Evolutionary conservation across 2,329 filamentous ascomycete species (phyloP).

Genomic region (Tolypocladium paradoxum): DNA sequence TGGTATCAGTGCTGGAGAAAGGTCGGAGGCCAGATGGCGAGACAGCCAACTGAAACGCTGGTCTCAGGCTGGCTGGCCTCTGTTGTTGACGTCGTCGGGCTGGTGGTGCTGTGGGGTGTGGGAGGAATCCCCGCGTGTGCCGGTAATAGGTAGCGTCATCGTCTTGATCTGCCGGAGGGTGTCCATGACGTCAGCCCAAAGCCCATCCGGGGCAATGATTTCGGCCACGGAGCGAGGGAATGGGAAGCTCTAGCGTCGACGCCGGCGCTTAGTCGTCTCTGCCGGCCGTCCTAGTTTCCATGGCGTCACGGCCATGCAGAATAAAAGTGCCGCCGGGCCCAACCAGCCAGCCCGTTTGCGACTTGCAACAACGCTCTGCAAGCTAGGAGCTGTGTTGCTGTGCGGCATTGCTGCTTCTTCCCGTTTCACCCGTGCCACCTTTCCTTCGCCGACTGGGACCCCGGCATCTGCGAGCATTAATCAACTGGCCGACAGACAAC

Average conservation of each 20-base stretch:
- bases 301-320: not conserved
- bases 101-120: too few relatives aligned
- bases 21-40: not conserved
- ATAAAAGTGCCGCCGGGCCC: constrained; percentile 1
- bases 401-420: not conserved
- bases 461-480: not conserved
- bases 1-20: not conserved
- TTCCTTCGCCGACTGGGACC: not conserved
- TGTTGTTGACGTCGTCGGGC: too few relatives aligned
- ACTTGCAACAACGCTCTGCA: not conserved
- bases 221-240: not conserved
- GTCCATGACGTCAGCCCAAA: constrained; percentile 13
- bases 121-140: not conserved
- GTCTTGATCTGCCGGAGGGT: constrained; percentile 5
- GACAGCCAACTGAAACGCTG: not conserved
- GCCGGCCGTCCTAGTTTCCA: not conserved
- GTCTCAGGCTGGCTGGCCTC: not conserved
- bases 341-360: not conserved
- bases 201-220: not conserved
- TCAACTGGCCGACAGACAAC: too few relatives aligned
- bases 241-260: not conserved
- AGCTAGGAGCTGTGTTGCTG: not conserved
- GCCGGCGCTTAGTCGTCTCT: not conserved
- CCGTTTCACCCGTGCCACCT: not conserved
- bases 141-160: constrained; percentile 8